phyloP scores from a whole-genome alignment of 805 yeast genomes.

The Ogataea nitratoaversa region DNA sequence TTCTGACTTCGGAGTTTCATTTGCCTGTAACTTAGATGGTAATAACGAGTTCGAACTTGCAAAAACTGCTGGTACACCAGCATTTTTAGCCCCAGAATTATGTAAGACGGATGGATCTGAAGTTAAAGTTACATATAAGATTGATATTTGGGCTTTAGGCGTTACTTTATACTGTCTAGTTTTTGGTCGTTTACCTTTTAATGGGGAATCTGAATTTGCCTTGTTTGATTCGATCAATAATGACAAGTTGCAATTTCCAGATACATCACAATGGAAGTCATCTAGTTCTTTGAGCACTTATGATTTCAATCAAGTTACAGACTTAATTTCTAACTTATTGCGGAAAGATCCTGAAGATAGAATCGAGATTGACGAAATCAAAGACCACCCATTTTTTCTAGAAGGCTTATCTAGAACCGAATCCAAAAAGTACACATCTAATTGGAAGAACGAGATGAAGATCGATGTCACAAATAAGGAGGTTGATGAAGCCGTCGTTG shows the following conservation, averaged over 20 bases:
- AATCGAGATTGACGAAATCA: constrained; percentile 66
- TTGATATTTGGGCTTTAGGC: constrained; percentile 98
- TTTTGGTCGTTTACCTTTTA: constrained; percentile 86
- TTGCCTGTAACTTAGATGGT: constrained; percentile 50
- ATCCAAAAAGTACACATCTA: constrained; percentile 24
- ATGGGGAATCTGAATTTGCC: constrained; percentile 81
- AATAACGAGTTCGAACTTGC: constrained; percentile 75
- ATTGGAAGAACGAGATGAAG: constrained; percentile 33
- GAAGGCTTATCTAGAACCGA: constrained; percentile 27
- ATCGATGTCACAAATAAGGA: constrained; percentile 65
- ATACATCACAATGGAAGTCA: constrained; percentile 26
- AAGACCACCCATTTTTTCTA: constrained; percentile 63
- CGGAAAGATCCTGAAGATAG: constrained; percentile 68
- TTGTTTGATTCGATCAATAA: constrained; percentile 78
- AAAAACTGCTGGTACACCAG: constrained; percentile 97
- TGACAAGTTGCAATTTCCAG: constrained; percentile 56
- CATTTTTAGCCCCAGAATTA: constrained; percentile 91
- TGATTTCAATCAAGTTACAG: constrained; percentile 42
- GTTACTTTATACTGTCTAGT: constrained; percentile 83
- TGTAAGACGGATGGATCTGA: constrained; percentile 54
- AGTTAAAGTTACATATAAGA: constrained; percentile 68
- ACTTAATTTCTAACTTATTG: constrained; percentile 57
- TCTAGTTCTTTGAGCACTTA: constrained; percentile 17
- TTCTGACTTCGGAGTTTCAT: constrained; percentile 95
- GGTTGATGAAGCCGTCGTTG: constrained; percentile 71